Conservation (phyloP, 345 rosid species). For the Citropsis articulata region DNA sequence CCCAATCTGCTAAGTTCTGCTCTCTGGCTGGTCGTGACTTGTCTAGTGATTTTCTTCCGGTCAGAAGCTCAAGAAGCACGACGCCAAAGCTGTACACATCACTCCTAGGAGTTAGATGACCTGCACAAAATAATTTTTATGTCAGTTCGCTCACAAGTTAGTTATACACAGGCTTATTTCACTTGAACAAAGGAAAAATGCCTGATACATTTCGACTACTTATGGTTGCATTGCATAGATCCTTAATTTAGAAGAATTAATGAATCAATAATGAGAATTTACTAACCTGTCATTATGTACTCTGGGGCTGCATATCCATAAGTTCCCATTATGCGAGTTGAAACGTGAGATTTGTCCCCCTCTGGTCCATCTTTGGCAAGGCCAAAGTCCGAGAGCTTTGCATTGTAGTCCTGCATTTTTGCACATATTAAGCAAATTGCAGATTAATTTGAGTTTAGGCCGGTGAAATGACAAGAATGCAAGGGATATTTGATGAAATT, state of each 20-base stretch:
- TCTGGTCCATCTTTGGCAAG: conserved; percentile 97
- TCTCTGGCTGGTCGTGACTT: conserved; percentile 81
- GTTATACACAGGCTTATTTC: no score
- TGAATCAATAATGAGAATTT: not conserved
- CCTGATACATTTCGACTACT: no score
- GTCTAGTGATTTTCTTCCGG: conserved; percentile 85
- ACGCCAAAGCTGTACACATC: conserved; percentile 91
- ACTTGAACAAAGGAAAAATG: no score
- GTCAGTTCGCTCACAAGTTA: no score
- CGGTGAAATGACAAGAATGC: not conserved
- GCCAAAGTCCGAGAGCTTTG: conserved; percentile 94
- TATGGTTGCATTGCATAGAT: not conserved
- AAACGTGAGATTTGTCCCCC: conserved; percentile 96
- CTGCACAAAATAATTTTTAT: conserved; percentile 27
- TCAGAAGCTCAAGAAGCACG: conserved; percentile 72
- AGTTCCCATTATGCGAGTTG: conserved; percentile 99
- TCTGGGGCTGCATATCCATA: conserved; percentile 99
- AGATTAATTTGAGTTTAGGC: not conserved
- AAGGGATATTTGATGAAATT: not conserved
- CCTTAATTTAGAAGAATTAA: not conserved
- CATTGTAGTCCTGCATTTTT: conserved; percentile 72
- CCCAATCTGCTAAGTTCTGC: conserved; percentile 93
- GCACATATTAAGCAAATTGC: not conserved
- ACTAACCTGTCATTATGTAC: conserved; percentile 90
- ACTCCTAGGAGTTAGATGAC: conserved; percentile 82